These are phyloP conservation scores for Boechera divaricarpa DNA, from an alignment of 345 rosid genomes.

Conservation along the genomic window DNA sequence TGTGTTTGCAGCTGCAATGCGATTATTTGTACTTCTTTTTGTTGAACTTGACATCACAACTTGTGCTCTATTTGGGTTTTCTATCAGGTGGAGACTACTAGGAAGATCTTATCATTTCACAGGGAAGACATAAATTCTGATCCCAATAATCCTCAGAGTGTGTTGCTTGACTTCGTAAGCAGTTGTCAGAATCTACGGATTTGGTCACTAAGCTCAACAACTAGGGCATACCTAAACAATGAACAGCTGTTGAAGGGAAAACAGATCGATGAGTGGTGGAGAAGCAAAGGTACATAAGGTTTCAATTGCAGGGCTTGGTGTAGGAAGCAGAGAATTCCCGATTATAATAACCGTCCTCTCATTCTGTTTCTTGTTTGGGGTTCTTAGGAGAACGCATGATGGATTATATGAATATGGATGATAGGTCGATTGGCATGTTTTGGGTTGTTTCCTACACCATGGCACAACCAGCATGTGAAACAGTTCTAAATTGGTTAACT, in stretches of 20 bases:
- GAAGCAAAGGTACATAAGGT: slow-evolving; percentile 75
- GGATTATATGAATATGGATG: slow-evolving; percentile 98
- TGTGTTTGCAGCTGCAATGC: slow-evolving; percentile 31
- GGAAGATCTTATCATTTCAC: slow-evolving; percentile 91
- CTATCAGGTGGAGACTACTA: slow-evolving; percentile 85
- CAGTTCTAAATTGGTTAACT: slow-evolving; percentile 80
- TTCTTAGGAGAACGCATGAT: slow-evolving; percentile 85
- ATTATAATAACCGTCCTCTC: slow-evolving; percentile 16
- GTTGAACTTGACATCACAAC: slow-evolving; percentile 34
- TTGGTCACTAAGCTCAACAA: slow-evolving; percentile 89
- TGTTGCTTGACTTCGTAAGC: slow-evolving; percentile 96
- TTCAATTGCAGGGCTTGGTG: slow-evolving; percentile 12
- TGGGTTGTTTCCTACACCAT: slow-evolving; percentile 97
- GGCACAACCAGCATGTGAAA: slow-evolving; percentile 96
- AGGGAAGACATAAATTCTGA: slow-evolving; percentile 91
- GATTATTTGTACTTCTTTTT: slow-evolving; percentile 11
- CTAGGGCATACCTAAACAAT: slow-evolving; percentile 82
- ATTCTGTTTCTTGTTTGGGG: slow-evolving; percentile 42
- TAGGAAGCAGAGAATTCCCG: slow-evolving; percentile 15
- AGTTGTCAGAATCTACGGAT: slow-evolving; percentile 94
- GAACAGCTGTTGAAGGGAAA: slow-evolving; percentile 95
- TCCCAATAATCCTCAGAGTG: slow-evolving; percentile 89
- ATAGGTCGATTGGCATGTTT: slow-evolving; percentile 95
- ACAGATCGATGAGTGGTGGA: slow-evolving; percentile 99
- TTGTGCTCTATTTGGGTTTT: slow-evolving; percentile 40